phyloP scores from a whole-genome alignment of 2,329 filamentous ascomycete genomes.

The Cadophora gregata region DNA sequence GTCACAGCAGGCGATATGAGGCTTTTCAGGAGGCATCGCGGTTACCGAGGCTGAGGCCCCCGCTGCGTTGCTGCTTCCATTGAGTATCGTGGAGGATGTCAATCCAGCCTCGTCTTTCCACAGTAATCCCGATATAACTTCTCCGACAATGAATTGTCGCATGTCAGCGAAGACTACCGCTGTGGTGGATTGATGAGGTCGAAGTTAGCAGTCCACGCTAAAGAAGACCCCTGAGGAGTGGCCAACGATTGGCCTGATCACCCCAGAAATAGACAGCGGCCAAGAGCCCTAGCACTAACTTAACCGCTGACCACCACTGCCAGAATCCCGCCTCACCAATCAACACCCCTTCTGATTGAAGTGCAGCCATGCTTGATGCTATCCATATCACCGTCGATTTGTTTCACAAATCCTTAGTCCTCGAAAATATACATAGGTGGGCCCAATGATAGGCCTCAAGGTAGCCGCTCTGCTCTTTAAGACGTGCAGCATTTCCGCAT shows the following conservation, averaged over 20 bases:
- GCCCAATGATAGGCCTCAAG: slow-evolving; percentile 40
- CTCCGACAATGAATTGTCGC: slow-evolving; percentile 25
- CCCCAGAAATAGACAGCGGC: slow-evolving; percentile 28
- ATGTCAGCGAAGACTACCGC: slow-evolving; percentile 30
- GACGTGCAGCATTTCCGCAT: slow-evolving; percentile 31
- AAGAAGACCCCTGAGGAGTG: slow-evolving; percentile 20
- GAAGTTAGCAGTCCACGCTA: slow-evolving; percentile 28
- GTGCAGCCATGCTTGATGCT: slow-evolving; percentile 23
- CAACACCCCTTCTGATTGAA: slow-evolving; percentile 3
- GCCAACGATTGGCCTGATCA: slow-evolving; percentile 18
- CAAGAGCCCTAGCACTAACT: slow-evolving; percentile 24
- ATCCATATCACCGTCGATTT: slow-evolving; percentile 37
- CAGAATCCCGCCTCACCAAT: slow-evolving; percentile 29
- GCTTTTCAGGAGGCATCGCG: slow-evolving; percentile 14
- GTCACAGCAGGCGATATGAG: slow-evolving; percentile 26
- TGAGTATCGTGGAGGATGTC: background rate
- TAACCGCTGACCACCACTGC: slow-evolving; percentile 31
- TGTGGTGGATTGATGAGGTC: slow-evolving; percentile 23
- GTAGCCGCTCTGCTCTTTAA: slow-evolving; percentile 38
- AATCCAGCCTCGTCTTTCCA: slow-evolving; percentile 5
- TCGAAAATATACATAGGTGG: slow-evolving; percentile 22
- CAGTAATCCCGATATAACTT: slow-evolving; percentile 22
- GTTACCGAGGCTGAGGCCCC: slow-evolving; percentile 2
- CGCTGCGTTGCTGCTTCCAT: background rate
- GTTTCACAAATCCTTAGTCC: slow-evolving; percentile 30